Evolutionary conservation across 2,329 filamentous ascomycete species (phyloP).

Genomic region (Sclerotinia subarctica): DNA sequence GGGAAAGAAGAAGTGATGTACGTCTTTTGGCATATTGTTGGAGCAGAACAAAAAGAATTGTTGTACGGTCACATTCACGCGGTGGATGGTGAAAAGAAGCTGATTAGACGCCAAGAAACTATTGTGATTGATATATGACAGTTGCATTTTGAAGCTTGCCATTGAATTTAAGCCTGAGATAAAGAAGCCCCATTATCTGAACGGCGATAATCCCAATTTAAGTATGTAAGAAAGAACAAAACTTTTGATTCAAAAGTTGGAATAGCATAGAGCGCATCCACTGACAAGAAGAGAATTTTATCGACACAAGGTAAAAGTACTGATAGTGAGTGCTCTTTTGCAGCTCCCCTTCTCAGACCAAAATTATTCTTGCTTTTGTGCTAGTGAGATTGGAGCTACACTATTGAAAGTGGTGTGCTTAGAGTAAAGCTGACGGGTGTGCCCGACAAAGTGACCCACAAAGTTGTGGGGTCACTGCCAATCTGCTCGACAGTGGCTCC

Average conservation of each 20-base stretch:
- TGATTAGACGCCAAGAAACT: neutral
- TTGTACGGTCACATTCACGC: neutral
- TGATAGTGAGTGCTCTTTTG: neutral
- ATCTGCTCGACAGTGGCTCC: conserved; percentile 43
- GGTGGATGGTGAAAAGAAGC: neutral
- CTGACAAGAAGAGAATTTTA: conserved; percentile 14
- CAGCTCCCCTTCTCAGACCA: neutral
- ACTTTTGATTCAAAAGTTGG: neutral
- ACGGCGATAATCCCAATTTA: conserved; percentile 10
- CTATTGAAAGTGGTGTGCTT: conserved; percentile 20
- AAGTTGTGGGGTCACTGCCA: conserved; percentile 51
- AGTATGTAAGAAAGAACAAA: conserved; percentile 4
- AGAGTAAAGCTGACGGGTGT: conserved; percentile 44
- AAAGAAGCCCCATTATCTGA: neutral
- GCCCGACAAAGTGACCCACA: conserved; percentile 49
- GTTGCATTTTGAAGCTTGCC: neutral
- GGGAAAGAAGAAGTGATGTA: neutral
- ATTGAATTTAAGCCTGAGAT: neutral
- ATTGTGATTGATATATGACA: neutral
- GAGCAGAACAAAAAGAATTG: neutral
- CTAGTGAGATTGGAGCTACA: neutral
- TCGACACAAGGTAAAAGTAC: neutral
- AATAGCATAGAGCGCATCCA: conserved; percentile 7
- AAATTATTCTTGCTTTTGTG: neutral
- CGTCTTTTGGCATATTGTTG: neutral